A percentile compares a stretch with the other conserved stretches of the same genome.
These are phyloP conservation scores for Thelonectria rubi DNA, from an alignment of 2,329 filamentous ascomycete genomes.

Conservation along the genomic window DNA sequence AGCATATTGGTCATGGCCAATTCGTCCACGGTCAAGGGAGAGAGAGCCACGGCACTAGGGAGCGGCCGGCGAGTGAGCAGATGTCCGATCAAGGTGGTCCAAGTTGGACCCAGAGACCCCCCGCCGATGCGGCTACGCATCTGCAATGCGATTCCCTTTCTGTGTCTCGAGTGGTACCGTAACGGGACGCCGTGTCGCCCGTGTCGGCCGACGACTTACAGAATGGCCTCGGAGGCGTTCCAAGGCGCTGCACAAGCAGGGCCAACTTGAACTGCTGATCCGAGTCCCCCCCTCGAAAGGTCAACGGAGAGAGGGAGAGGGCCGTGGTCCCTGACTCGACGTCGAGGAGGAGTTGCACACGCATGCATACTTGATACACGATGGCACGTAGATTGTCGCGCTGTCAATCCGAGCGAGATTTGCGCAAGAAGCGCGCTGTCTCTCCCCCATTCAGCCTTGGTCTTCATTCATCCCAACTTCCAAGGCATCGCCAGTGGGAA, in stretches of 20 bases:
- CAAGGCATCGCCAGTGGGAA: constrained; percentile 34
- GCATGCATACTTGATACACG: constrained; percentile 20
- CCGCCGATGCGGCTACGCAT: constrained; percentile 31
- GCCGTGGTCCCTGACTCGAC: constrained; percentile 11
- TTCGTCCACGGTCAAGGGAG: constrained; percentile 9
- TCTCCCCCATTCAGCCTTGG: constrained; percentile 33
- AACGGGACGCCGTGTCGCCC: constrained; percentile 14
- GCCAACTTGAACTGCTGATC: constrained; percentile 1
- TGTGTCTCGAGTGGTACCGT: constrained; percentile 9
- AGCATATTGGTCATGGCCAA: too few relatives aligned
- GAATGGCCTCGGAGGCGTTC: constrained; percentile 8
- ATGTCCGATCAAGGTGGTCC: constrained; percentile 29
- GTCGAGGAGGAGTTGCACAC: constrained; percentile 10
- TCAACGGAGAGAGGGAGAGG: constrained; percentile 1
- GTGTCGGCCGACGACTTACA: constrained; percentile 20
- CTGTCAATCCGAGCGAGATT: background rate
- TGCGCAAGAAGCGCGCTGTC: constrained; percentile 2
- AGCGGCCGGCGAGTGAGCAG: constrained; percentile 28
- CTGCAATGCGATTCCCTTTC: constrained; percentile 22
- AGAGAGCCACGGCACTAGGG: constrained; percentile 17
- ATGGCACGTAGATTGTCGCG: constrained; percentile 21
- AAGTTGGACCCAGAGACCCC: constrained; percentile 28
- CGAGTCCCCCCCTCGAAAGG: background rate
- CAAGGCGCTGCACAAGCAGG: constrained; percentile 4
- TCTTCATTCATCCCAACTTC: constrained; percentile 37